phyloP scores from a whole-genome alignment of 148 eudicot genomes.

The Chenopodium suecicum region DNA sequence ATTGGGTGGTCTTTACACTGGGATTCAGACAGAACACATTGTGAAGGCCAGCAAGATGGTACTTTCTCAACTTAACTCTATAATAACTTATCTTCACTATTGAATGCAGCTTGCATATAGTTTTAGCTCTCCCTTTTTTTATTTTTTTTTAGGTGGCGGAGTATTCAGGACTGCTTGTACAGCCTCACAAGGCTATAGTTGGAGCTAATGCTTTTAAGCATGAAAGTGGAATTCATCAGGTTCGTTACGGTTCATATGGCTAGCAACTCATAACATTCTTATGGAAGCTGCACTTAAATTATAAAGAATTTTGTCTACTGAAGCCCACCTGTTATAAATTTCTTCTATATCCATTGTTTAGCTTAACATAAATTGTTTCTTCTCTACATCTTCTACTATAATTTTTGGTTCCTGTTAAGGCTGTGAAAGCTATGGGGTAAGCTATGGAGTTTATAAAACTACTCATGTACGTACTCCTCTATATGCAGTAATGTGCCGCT shows the following conservation, averaged over 20 bases:
- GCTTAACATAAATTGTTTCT: not conserved
- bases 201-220: slow-evolving; percentile 67
- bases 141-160: slow-evolving; percentile 40
- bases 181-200: slow-evolving; percentile 62
- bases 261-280: not conserved
- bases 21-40: slow-evolving; percentile 43
- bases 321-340: not conserved
- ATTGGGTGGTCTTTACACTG: slow-evolving; percentile 45
- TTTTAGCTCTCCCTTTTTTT: not conserved
- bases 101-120: not conserved
- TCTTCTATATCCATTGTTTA: not conserved
- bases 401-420: not conserved
- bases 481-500: not conserved
- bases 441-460: too few species aligned
- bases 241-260: slow-evolving; percentile 6
- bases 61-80: slow-evolving; percentile 7
- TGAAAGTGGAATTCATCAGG: slow-evolving; percentile 57
- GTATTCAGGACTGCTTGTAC: slow-evolving; percentile 44
- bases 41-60: slow-evolving; percentile 53
- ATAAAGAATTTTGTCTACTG: not conserved
- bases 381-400: not conserved
- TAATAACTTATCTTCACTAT: not conserved
- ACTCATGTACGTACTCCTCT: not conserved
- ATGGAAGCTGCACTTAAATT: not conserved
- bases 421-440: not conserved